A percentile compares a stretch with the other conserved stretches of the same genome.
Evolutionary conservation across 2,329 filamentous ascomycete genomes (phyloP).

Genomic region (Penicillium sp.): DNA sequence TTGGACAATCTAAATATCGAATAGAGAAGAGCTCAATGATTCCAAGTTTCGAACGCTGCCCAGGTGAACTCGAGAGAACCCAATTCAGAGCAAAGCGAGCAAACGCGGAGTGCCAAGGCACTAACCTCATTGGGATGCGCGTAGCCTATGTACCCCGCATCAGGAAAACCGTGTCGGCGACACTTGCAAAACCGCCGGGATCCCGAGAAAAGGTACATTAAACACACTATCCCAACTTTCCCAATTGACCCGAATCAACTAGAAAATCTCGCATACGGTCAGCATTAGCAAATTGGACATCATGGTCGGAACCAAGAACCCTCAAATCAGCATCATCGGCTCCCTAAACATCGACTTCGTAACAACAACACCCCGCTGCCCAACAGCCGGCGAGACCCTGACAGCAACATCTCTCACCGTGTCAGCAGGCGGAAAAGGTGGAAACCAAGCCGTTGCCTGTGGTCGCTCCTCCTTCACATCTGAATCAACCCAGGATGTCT

Average conservation of each 20-base stretch:
- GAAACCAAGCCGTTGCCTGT: conserved; percentile 24
- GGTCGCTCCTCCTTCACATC: conserved; percentile 22
- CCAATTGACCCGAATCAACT: not conserved
- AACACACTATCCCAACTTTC: not conserved
- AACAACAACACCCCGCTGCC: conserved; percentile 76
- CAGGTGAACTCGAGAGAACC: too few relatives aligned
- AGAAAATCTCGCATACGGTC: too few relatives aligned
- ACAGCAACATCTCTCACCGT: conserved; percentile 72
- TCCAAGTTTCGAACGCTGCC: too few relatives aligned
- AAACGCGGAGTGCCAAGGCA: not conserved
- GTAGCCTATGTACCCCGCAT: not conserved
- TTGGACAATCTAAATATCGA: too few relatives aligned
- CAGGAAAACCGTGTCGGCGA: not conserved
- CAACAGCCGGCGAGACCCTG: conserved; percentile 77
- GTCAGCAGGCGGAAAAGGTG: conserved; percentile 44
- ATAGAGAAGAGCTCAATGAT: too few relatives aligned
- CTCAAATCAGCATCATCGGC: conserved; percentile 72
- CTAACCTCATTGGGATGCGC: not conserved
- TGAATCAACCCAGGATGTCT: conserved; percentile 42
- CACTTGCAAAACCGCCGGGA: not conserved
- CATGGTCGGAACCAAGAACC: not conserved
- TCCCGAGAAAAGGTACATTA: not conserved
- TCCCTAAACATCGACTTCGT: conserved; percentile 90
- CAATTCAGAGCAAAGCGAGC: not conserved
- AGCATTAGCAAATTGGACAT: not conserved